These are phyloP conservation scores for Suhomyces sp. DNA, from an alignment of 805 yeast species.

Conservation along the genomic window DNA sequence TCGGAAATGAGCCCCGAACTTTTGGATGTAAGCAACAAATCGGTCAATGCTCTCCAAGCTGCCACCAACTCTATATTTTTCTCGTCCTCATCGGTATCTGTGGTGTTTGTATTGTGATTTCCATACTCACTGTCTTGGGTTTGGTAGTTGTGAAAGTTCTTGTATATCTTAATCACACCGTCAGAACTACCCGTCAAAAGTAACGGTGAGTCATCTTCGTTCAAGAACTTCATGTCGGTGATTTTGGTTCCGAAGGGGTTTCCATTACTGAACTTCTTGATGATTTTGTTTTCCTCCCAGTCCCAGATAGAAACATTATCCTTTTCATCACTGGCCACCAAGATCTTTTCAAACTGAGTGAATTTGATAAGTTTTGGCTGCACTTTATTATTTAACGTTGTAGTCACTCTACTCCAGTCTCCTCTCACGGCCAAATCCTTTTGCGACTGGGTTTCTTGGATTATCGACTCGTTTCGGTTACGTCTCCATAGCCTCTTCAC, in stretches of 20 bases:
- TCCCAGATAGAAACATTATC: conserved; percentile 86
- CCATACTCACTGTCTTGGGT: conserved; percentile 1
- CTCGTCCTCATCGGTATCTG: conserved; percentile 17
- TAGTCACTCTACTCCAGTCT: conserved; percentile 70
- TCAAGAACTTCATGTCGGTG: conserved; percentile 79
- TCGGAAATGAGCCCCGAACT: conserved; percentile 84
- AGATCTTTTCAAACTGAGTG: conserved; percentile 85
- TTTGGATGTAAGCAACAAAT: conserved; percentile 73
- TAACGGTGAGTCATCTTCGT: conserved; percentile 89
- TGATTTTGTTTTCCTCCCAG: conserved; percentile 61
- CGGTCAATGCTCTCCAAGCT: conserved; percentile 92
- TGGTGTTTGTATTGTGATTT: neutral
- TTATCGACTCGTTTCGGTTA: conserved; percentile 80
- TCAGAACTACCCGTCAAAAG: conserved; percentile 88
- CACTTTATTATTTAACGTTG: conserved; percentile 63
- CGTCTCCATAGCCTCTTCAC: conserved; percentile 84
- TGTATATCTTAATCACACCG: conserved; percentile 87
- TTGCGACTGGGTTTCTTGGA: conserved; percentile 86
- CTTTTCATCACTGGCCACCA: conserved; percentile 78
- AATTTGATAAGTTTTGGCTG: conserved; percentile 79
- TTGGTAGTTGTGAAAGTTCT: conserved; percentile 57
- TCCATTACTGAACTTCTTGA: conserved; percentile 73
- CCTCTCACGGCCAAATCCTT: conserved; percentile 80
- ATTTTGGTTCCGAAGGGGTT: conserved; percentile 87
- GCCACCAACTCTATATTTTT: conserved; percentile 58